Percentiles rank a stretch among this genome's conserved stretches.
phyloP scores from a whole-genome alignment of 805 yeast genomes.

The Candida xyloterini region DNA sequence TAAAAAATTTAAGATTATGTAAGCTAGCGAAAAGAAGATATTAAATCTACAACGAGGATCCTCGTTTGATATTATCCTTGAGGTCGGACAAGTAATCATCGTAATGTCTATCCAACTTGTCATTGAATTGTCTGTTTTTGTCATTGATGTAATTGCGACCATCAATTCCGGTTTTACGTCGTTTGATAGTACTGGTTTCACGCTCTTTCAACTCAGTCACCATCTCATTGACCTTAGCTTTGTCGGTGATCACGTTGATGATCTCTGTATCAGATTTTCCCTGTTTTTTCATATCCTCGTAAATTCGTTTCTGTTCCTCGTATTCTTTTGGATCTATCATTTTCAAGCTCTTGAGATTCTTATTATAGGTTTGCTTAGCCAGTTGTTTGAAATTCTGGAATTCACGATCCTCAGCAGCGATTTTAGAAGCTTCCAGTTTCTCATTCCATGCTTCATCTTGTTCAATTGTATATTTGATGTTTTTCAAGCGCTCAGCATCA shows the following conservation, averaged over 20 bases:
- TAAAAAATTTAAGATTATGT: not conserved
- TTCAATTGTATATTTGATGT: conserved; percentile 58
- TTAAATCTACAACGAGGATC: conserved; percentile 14
- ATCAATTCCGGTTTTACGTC: conserved; percentile 30
- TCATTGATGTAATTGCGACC: conserved; percentile 54
- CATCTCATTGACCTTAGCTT: conserved; percentile 31
- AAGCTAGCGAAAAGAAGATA: not conserved
- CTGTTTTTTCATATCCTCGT: conserved; percentile 19
- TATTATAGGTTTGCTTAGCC: conserved; percentile 60
- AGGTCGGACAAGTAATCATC: conserved; percentile 32
- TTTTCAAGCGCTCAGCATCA: conserved; percentile 41
- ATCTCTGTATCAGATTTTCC: conserved; percentile 27
- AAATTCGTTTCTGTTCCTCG: conserved; percentile 34
- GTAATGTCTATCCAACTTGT: conserved; percentile 60
- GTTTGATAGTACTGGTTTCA: conserved; percentile 36
- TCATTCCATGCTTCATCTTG: conserved; percentile 64
- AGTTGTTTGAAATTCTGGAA: conserved; percentile 50
- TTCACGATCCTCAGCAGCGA: conserved; percentile 34
- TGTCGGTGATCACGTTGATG: conserved; percentile 34
- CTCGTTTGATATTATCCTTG: conserved; percentile 25
- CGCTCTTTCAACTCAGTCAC: conserved; percentile 34
- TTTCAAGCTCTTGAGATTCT: conserved; percentile 42
- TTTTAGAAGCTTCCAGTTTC: conserved; percentile 32
- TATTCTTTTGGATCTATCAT: conserved; percentile 39
- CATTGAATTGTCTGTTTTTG: conserved; percentile 71